Base-by-base conservation (phyloP, 305 asterid species). In the Fraxinus xanthoxyloides region DNA sequence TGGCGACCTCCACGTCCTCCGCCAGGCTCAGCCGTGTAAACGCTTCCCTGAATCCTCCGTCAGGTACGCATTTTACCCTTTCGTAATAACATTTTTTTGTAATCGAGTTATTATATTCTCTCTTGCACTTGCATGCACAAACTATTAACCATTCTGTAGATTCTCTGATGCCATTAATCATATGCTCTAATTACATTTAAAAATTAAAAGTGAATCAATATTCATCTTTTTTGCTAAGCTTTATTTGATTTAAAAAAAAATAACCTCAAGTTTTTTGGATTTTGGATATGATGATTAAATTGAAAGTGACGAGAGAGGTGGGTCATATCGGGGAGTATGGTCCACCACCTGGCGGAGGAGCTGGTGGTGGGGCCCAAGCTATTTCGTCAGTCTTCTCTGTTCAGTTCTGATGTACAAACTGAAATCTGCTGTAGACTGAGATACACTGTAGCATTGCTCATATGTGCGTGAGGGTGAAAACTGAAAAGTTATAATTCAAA, bases 1-100 rank as follows among this genome's bases (percentile, higher is more conserved):
- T 83, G 99, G 99, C 24, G 99, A 95, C 86, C 93, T 95, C 28
- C 99, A 95, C 82, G 94, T 95, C 75, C 97, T 95, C 92, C 97
- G 99, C 32, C 99, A 95, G 86, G 97, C 97, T 1, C 99, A 94
- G 88, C 97, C 98, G 5, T 85, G 87, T 36, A 95, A 93, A 88
- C 97, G 98, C 54, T 95, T 93, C 90, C 90, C 94, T 19, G 97
- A 93, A 30, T 93, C 97, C 83, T 92, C 98, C 72, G 98, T 95
- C 89, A 90, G 99, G 99, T 95, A 56, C 88, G 88, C 72, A 31
- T n/a, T 67, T 32, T 36, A 67, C 26, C 24, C 84, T 9, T 36
- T 72, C 6, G 7, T 15, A 30, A 10, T 36, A 72, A 32, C 38
- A 46, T 69, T 77, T 79, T 35, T 51, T 30, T 51, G 21, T 34